Base-by-base conservation (phyloP, 345 rosid genomes). In the Boechera stricta region DNA sequence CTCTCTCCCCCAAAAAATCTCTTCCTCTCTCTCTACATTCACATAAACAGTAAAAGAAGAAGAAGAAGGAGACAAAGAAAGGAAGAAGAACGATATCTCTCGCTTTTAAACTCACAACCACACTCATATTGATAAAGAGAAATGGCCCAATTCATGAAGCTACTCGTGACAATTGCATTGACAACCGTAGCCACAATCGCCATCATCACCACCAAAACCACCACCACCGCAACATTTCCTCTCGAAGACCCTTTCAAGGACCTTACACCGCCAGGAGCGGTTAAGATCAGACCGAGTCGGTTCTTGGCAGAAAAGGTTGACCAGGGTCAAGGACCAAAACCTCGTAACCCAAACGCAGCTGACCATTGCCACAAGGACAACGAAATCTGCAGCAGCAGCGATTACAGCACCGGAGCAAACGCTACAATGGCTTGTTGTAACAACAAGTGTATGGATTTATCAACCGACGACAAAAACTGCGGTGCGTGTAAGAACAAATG, bases 401-500 rank as follows among this genome's bases (percentile, higher is more conserved):
- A 68, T 1, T 84, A 78, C 16, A 29, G 64, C 51, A 85, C 80
- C 41, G 72, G 82, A 83, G 76, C 9, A 45, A 74, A 74, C 55
- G 33, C 75, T 38, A 68, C 72, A 32, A 80, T 70, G 79, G 51
- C 35, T 74, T 94, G 98, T 76, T 94, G 98, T 69, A 86, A 86
- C 82, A 91, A 94, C 87, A 90, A 90, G 75, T 94, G 98, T 65
- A 63, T 86, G 45, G 84, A 90, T 57, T 54, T 91, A 70, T 66
- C 77, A 0, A 11, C 53, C 0, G 95, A 91, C 31, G 47, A 73
- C 21, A 59, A 87, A 21, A 89, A 94, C 76, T 91, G 98, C 15
- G 98, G 98, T 1, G 78, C 80, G 0, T 94, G 97, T 85, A 86
- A 82, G 83, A 84, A 21, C 57, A 88, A 86, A 69, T 94, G 98